Conservation (phyloP, 352 stramenopile species). For the Phytophthora citrophthora region DNA sequence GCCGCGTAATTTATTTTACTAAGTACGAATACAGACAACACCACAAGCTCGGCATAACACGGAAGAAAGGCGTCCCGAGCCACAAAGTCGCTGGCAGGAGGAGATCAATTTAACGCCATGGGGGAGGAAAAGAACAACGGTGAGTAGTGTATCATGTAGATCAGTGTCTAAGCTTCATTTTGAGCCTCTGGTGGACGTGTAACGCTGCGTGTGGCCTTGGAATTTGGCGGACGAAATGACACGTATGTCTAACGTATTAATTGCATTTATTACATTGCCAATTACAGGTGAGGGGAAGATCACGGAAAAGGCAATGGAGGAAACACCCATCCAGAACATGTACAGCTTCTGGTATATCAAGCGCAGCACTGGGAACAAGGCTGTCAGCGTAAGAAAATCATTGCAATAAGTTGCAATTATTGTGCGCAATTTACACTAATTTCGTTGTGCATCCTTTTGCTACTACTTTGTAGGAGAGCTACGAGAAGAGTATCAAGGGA, state of each 20-base stretch:
- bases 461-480: constrained; percentile 73
- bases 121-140: constrained; percentile 52
- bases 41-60: background rate
- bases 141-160: constrained; percentile 13
- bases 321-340: constrained; percentile 88
- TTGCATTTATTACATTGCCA: constrained; percentile 12
- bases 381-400: constrained; percentile 52
- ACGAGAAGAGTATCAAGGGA: constrained; percentile 95
- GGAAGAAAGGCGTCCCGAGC: background rate
- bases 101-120: constrained; percentile 32
- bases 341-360: constrained; percentile 93
- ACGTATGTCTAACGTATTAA: constrained; percentile 12
- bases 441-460: constrained; percentile 1
- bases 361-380: constrained; percentile 82
- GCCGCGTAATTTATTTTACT: constrained; percentile 4
- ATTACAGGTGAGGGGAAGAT: constrained; percentile 37
- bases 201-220: background rate
- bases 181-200: background rate
- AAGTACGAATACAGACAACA: constrained; percentile 27
- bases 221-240: background rate
- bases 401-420: constrained; percentile 2
- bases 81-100: constrained; percentile 2
- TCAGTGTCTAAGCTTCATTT: background rate
- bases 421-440: constrained; percentile 5
- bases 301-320: constrained; percentile 33